phyloP scores from a whole-genome alignment of 148 eudicot genomes.

The Mesembryanthemum crystallinum region DNA sequence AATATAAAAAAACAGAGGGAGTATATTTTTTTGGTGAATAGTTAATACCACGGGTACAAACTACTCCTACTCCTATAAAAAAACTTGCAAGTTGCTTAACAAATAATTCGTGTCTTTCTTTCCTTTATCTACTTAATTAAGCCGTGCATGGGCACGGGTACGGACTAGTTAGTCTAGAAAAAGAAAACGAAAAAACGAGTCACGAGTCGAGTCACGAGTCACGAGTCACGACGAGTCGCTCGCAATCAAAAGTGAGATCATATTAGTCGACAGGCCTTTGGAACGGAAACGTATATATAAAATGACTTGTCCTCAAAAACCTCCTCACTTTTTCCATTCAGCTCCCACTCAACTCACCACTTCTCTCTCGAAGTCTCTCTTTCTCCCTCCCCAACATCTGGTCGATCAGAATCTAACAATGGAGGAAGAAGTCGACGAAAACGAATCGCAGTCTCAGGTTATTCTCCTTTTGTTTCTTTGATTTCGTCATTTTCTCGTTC shows the following conservation, averaged over 20 bases:
- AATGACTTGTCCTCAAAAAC: neutral
- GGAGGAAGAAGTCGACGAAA: slow-evolving; percentile 77
- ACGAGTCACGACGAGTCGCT: no score
- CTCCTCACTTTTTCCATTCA: neutral
- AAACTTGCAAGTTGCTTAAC: no score
- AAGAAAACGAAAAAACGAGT: no score
- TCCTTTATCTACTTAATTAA: no score
- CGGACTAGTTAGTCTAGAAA: no score
- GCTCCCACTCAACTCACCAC: neutral
- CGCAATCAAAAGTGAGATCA: neutral
- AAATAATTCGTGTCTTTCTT: no score
- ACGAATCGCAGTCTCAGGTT: slow-evolving; percentile 73
- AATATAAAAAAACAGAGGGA: no score
- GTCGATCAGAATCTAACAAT: slow-evolving; percentile 10
- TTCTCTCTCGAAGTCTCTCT: neutral
- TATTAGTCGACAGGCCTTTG: neutral
- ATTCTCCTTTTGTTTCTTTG: neutral
- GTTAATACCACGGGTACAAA: no score
- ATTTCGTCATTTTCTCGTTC: neutral
- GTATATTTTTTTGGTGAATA: no score
- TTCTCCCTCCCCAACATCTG: neutral
- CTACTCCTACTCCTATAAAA: no score
- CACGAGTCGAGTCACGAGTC: no score
- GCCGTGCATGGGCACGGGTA: no score
- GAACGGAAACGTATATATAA: slow-evolving; percentile 10